phyloP scores from a whole-genome alignment of 495 filamentous ascomycete species.

The Xanthoparmelia taractica region DNA sequence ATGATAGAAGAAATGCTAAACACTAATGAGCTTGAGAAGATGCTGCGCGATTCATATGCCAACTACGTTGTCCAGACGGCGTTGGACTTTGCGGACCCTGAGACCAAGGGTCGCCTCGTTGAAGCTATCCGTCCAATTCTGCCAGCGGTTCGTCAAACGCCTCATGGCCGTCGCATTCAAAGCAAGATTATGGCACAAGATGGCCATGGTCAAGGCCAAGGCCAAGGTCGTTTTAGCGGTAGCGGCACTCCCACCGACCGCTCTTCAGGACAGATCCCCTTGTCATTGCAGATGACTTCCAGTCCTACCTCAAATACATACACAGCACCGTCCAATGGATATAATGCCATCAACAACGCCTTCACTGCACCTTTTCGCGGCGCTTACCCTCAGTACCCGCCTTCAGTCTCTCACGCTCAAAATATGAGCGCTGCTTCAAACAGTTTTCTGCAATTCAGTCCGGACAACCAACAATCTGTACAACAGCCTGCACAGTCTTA shows the following conservation, averaged over 20 bases:
- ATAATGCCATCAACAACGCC: constrained; percentile 17
- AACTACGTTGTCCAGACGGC: constrained; percentile 99
- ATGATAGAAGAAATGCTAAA: constrained; percentile 77
- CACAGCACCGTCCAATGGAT: constrained; percentile 19
- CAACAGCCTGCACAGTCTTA: constrained; percentile 24
- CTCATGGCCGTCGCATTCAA: constrained; percentile 86
- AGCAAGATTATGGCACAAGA: constrained; percentile 62
- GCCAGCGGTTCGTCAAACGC: constrained; percentile 73
- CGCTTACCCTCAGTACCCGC: constrained; percentile 16
- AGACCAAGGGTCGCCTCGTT: constrained; percentile 63
- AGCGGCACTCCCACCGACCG: constrained; percentile 25
- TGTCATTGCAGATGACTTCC: constrained; percentile 22
- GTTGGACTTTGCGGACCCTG: constrained; percentile 69
- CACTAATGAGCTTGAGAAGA: constrained; percentile 68
- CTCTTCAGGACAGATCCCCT: constrained; percentile 25
- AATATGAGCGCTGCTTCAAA: constrained; percentile 23
- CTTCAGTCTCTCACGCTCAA: constrained; percentile 18
- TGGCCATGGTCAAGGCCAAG: constrained; percentile 31
- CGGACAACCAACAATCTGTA: constrained; percentile 21
- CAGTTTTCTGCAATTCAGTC: constrained; percentile 19
- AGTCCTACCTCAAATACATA: constrained; percentile 13
- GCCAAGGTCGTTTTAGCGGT: constrained; percentile 26
- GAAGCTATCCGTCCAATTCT: constrained; percentile 78
- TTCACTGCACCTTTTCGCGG: constrained; percentile 16
- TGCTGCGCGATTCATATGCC: constrained; percentile 83